phyloP scores from a whole-genome alignment of 495 filamentous ascomycete species.

The Annulohypoxylon nitens region DNA sequence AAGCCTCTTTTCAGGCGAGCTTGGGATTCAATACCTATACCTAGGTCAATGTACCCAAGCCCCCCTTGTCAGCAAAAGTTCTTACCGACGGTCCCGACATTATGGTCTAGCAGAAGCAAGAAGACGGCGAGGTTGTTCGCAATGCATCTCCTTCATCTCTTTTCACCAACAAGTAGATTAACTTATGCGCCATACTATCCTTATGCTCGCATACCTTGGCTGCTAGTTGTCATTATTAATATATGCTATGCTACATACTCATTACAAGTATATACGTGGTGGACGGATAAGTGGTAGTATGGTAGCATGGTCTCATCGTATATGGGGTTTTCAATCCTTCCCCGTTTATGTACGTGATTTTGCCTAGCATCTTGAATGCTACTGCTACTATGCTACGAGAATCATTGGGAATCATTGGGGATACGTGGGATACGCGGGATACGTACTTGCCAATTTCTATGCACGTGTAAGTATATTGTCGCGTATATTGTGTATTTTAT shows the following conservation, averaged over 20 bases:
- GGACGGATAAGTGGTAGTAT: conserved; percentile 14
- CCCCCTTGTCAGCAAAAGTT: conserved; percentile 32
- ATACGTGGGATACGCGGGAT: conserved; percentile 1
- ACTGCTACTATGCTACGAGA: background rate
- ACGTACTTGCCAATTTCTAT: background rate
- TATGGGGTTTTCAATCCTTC: conserved; percentile 11
- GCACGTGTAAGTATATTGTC: background rate
- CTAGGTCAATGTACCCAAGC: background rate
- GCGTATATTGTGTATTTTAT: background rate
- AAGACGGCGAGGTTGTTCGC: background rate
- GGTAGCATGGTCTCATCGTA: conserved; percentile 6
- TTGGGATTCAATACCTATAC: too few relatives aligned
- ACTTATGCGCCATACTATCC: conserved; percentile 31
- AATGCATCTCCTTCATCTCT: conserved; percentile 14
- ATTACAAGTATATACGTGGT: conserved; percentile 5
- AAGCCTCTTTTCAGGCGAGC: conserved; percentile 26
- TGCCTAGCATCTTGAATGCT: conserved; percentile 8
- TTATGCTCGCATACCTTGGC: conserved; percentile 36
- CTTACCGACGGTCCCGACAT: conserved; percentile 41
- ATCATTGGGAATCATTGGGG: conserved; percentile 1
- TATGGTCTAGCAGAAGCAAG: conserved; percentile 32
- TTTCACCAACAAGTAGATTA: conserved; percentile 23
- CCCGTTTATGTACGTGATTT: conserved; percentile 14
- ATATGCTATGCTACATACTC: conserved; percentile 36
- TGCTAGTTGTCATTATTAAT: conserved; percentile 34